A percentile compares a stretch with the other conserved stretches of the same genome.
These are phyloP conservation scores for Fusarium subglutinans DNA, from an alignment of 2,329 filamentous ascomycete species.

Conservation along the genomic window DNA sequence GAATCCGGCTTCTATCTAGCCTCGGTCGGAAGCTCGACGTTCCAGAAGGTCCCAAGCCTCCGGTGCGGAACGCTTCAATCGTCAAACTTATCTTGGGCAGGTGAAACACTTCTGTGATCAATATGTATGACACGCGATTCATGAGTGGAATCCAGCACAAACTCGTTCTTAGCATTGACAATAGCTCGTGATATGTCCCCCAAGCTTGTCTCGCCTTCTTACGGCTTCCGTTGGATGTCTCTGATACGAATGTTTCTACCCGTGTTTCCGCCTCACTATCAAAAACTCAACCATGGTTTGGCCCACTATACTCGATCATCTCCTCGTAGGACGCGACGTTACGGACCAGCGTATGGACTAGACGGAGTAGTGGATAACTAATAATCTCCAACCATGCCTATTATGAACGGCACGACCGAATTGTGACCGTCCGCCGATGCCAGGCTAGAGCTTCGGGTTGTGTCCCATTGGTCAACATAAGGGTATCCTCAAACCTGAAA, in stretches of 20 bases:
- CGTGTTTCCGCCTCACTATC: slow-evolving; percentile 28
- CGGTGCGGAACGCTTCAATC: slow-evolving; percentile 16
- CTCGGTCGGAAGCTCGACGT: slow-evolving; percentile 32
- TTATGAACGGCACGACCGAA: slow-evolving; percentile 41
- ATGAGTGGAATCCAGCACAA: slow-evolving; percentile 11
- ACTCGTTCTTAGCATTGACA: slow-evolving; percentile 11
- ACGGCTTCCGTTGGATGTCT: slow-evolving; percentile 22
- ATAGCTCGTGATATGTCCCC: slow-evolving; percentile 17
- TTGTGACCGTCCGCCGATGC: slow-evolving; percentile 32
- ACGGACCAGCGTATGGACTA: slow-evolving; percentile 6
- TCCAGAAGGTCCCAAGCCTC: slow-evolving; percentile 41
- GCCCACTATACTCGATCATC: slow-evolving; percentile 27
- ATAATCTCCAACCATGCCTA: slow-evolving; percentile 27
- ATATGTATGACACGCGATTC: slow-evolving; percentile 13
- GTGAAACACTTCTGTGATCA: slow-evolving; percentile 39
- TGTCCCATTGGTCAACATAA: slow-evolving; percentile 44
- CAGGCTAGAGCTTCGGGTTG: slow-evolving; percentile 35
- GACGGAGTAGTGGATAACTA: slow-evolving; percentile 22
- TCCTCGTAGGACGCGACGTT: slow-evolving; percentile 21
- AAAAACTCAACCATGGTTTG: slow-evolving; percentile 7
- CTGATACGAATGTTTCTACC: slow-evolving; percentile 24
- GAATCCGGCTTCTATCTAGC: slow-evolving; percentile 26
- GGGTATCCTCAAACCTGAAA: slow-evolving; percentile 45
- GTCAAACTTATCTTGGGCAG: slow-evolving; percentile 25
- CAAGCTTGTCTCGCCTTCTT: slow-evolving; percentile 16